These are phyloP conservation scores for Venturia carpophila DNA, from an alignment of 2,329 filamentous ascomycete species.

Conservation along the genomic window DNA sequence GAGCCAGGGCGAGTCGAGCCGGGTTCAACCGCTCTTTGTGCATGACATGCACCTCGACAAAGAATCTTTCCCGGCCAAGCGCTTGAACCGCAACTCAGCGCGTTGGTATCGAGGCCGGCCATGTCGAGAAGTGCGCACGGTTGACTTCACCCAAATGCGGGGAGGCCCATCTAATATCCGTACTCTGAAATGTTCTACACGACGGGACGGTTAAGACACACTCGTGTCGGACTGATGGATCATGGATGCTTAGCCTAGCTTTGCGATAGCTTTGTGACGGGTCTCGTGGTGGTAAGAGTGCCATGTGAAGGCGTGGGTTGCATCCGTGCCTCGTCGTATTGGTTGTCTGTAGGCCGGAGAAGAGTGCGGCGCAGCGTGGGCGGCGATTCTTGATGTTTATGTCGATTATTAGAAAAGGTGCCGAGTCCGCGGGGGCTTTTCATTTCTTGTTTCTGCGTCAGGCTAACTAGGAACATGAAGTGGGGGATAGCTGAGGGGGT, in stretches of 20 bases:
- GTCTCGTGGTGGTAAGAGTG: conserved; percentile 4
- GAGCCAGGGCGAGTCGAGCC: not conserved
- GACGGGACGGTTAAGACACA: not conserved
- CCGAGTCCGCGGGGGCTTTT: not conserved
- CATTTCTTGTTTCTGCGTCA: not conserved
- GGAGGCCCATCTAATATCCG: not conserved
- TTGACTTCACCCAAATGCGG: not conserved
- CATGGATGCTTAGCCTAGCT: not conserved
- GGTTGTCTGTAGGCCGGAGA: not conserved
- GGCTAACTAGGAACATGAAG: not conserved
- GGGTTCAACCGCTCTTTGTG: not conserved
- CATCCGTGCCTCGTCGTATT: not conserved
- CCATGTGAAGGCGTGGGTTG: conserved; percentile 1
- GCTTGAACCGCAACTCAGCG: not conserved
- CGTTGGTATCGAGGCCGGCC: not conserved
- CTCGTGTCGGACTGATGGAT: not conserved
- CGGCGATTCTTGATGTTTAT: conserved; percentile 1
- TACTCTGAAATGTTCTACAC: not conserved
- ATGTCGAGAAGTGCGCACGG: not conserved
- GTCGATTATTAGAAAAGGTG: not conserved
- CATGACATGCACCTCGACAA: not conserved
- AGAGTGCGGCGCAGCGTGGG: not conserved
- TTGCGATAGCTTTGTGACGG: not conserved
- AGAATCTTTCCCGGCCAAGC: not conserved
- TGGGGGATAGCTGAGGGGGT: not conserved